Evolutionary conservation across 352 stramenopile genomes (phyloP).

Genomic region (Globisporangium rhizosaccharum): DNA sequence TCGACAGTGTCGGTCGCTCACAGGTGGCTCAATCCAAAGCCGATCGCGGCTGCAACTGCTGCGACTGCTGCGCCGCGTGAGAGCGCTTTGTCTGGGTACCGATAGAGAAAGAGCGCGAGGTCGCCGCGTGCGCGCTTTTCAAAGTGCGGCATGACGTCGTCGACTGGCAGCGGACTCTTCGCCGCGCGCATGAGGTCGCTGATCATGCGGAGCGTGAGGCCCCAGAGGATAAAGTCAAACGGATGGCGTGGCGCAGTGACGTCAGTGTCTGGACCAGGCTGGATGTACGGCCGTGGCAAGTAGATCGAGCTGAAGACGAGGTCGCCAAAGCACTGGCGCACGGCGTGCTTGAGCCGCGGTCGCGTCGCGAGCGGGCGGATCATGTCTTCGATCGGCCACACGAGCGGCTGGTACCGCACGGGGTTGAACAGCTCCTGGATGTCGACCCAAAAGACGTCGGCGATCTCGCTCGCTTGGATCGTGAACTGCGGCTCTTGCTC

Average conservation of each 20-base stretch:
- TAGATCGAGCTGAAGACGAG: constrained; percentile 73
- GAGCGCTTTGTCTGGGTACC: constrained; percentile 45
- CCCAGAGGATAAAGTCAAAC: constrained; percentile 83
- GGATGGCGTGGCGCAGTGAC: constrained; percentile 24
- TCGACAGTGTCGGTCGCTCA: constrained; percentile 8
- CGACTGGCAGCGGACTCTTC: constrained; percentile 40
- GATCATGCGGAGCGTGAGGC: constrained; percentile 70
- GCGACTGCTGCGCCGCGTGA: constrained; percentile 35
- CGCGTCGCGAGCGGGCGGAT: constrained; percentile 30
- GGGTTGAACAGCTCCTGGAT: constrained; percentile 69
- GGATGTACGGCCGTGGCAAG: constrained; percentile 47
- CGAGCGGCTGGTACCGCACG: constrained; percentile 43
- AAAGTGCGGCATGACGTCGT: constrained; percentile 48
- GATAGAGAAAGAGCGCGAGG: constrained; percentile 45
- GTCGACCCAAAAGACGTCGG: constrained; percentile 81
- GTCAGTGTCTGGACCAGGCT: constrained; percentile 32
- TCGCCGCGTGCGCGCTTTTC: constrained; percentile 43
- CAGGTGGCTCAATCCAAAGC: constrained; percentile 32
- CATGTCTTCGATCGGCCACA: constrained; percentile 58
- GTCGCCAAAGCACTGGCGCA: constrained; percentile 40
- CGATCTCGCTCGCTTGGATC: constrained; percentile 63
- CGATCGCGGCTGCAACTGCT: constrained; percentile 32
- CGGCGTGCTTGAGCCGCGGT: constrained; percentile 23
- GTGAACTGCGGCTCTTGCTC: constrained; percentile 39
- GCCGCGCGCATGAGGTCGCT: constrained; percentile 39